These are phyloP conservation scores for Alloascoidea hylecoeti DNA, from an alignment of 805 yeast genomes.

Conservation along the genomic window DNA sequence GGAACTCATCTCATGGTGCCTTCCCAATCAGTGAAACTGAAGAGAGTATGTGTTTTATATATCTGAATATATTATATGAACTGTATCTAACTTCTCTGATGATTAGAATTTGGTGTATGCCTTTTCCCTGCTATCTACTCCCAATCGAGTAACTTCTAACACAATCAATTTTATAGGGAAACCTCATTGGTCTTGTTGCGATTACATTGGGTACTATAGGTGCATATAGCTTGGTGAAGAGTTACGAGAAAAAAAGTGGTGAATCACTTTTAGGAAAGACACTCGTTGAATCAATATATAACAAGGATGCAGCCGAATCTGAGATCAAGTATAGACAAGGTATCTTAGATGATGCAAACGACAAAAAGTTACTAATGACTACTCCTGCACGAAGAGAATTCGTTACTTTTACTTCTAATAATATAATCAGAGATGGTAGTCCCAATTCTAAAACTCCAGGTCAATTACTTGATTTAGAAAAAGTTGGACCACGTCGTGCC, in stretches of 20 bases:
- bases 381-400: constrained; percentile 1
- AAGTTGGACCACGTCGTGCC: constrained; percentile 1
- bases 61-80: too few relatives aligned
- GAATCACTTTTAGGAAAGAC: background rate
- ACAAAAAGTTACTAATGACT: background rate
- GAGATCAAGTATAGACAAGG: background rate
- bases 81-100: too few relatives aligned
- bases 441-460: constrained; percentile 1
- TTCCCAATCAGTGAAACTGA: too few relatives aligned
- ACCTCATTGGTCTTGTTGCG: constrained; percentile 1
- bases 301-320: background rate
- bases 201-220: background rate
- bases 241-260: background rate
- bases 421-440: constrained; percentile 1
- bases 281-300: background rate
- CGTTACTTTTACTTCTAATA: background rate
- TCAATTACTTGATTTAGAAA: constrained; percentile 1
- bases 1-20: too few relatives aligned
- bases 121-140: too few relatives aligned
- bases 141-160: too few relatives aligned
- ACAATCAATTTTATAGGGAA: too few relatives aligned
- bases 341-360: background rate
- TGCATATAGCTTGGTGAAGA: background rate
- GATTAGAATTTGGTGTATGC: too few relatives aligned
- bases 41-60: too few relatives aligned